phyloP scores from a whole-genome alignment of 2,329 filamentous ascomycete species.

The Colletotrichum phormii region DNA sequence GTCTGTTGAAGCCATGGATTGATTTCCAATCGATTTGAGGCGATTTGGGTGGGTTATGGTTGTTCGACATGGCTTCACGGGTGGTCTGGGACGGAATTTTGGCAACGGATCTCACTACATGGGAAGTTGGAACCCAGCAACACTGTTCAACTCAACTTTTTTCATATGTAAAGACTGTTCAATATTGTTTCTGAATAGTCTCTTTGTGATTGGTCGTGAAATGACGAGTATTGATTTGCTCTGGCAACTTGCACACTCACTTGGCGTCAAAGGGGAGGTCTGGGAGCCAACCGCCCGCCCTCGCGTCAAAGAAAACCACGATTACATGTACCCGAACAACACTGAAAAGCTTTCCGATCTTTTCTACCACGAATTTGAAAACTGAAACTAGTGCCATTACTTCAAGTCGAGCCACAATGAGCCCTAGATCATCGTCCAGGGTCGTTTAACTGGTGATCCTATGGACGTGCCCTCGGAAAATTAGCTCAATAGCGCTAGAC shows the following conservation, averaged over 20 bases:
- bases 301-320: background rate
- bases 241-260: background rate
- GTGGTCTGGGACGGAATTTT: background rate
- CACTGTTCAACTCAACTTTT: background rate
- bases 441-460: background rate
- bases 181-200: background rate
- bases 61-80: slow-evolving; percentile 1
- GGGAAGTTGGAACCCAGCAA: background rate
- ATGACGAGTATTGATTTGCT: slow-evolving; percentile 3
- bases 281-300: background rate
- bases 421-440: background rate
- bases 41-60: slow-evolving; percentile 1
- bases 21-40: background rate
- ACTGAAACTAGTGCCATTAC: background rate
- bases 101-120: background rate
- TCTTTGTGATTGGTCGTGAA: background rate
- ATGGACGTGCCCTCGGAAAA: slow-evolving; percentile 21
- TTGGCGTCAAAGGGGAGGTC: background rate
- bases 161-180: too few relatives aligned
- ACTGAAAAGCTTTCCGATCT: background rate
- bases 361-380: background rate
- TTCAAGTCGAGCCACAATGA: background rate
- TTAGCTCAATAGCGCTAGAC: slow-evolving; percentile 29
- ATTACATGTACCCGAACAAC: background rate
- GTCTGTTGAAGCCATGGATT: background rate